Evolutionary conservation across 202 grass and related monocot species (phyloP).

Genomic region (Zoysia matrella): DNA sequence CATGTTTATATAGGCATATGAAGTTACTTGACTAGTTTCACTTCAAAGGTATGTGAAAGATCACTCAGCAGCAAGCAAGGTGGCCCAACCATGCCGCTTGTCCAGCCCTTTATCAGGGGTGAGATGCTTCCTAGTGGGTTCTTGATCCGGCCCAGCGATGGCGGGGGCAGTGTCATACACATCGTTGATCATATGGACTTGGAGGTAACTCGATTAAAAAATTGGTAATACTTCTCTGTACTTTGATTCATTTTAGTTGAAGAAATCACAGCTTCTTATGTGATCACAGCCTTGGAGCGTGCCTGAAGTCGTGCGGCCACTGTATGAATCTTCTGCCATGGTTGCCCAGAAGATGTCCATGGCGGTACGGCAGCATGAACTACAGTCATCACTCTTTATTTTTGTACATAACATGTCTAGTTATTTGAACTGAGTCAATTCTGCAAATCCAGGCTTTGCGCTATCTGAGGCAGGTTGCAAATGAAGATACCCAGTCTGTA

Average conservation of each 20-base stretch:
- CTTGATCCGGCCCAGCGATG: conserved; percentile 74
- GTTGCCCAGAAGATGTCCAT: conserved; percentile 75
- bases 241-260: conserved; percentile 16
- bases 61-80: conserved; percentile 66
- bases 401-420: not conserved
- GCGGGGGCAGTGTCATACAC: conserved; percentile 75
- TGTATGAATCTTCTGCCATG: conserved; percentile 66
- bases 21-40: conserved; percentile 28
- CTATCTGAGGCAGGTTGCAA: conserved; percentile 66
- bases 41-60: conserved; percentile 71
- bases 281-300: conserved; percentile 67
- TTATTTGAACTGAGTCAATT: conserved; percentile 23
- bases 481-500: conserved; percentile 58
- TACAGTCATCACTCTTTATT: not conserved
- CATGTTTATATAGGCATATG: not conserved
- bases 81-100: conserved; percentile 65
- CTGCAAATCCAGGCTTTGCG: conserved; percentile 61
- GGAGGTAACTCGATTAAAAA: conserved; percentile 50
- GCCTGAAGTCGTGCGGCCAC: conserved; percentile 68
- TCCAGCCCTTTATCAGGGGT: conserved; percentile 68
- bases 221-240: not conserved
- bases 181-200: conserved; percentile 83
- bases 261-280: conserved; percentile 22
- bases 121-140: conserved; percentile 80
- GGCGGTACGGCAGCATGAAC: conserved; percentile 47